Evolutionary conservation across 2,329 filamentous ascomycete genomes (phyloP).

Genomic region (Aspergillus hiratsukae): DNA sequence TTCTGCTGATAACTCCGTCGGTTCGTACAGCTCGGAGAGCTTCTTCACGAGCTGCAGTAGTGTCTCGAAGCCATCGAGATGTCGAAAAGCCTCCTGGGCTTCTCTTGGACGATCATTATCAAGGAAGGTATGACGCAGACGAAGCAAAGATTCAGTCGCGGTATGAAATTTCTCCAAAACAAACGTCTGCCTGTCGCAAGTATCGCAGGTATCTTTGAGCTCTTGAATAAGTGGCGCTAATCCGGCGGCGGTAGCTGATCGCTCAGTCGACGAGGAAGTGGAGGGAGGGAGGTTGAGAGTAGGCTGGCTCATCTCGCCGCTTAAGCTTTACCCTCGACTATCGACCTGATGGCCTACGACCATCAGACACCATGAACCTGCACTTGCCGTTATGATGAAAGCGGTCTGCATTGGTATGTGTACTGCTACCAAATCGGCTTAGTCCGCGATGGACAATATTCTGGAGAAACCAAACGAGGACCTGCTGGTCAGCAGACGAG

Average conservation of each 20-base stretch:
- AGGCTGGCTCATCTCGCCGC: slow-evolving; percentile 28
- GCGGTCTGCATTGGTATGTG: slow-evolving; percentile 33
- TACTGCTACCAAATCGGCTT: slow-evolving; percentile 3
- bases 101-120: slow-evolving; percentile 47
- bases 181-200: slow-evolving; percentile 25
- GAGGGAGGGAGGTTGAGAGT: slow-evolving; percentile 25
- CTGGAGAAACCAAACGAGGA: slow-evolving; percentile 5
- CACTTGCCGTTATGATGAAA: slow-evolving; percentile 25
- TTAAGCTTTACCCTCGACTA: slow-evolving; percentile 30
- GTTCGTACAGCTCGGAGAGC: slow-evolving; percentile 70
- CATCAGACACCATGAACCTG: slow-evolving; percentile 32
- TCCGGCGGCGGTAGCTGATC: slow-evolving; percentile 33
- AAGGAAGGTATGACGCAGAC: slow-evolving; percentile 62
- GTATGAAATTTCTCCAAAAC: slow-evolving; percentile 33
- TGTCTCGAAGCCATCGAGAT: slow-evolving; percentile 71
- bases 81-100: slow-evolving; percentile 76
- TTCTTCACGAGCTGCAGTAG: slow-evolving; percentile 65
- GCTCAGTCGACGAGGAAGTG: slow-evolving; percentile 30
- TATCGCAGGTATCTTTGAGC: slow-evolving; percentile 30
- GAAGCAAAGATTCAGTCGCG: slow-evolving; percentile 56
- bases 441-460: neutral
- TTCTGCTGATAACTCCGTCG: slow-evolving; percentile 53
- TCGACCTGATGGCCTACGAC: slow-evolving; percentile 28
- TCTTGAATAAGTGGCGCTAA: slow-evolving; percentile 36
- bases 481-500: slow-evolving; percentile 10